Conservation (phyloP, 2,329 filamentous ascomycete species). For the Claviceps capensis region DNA sequence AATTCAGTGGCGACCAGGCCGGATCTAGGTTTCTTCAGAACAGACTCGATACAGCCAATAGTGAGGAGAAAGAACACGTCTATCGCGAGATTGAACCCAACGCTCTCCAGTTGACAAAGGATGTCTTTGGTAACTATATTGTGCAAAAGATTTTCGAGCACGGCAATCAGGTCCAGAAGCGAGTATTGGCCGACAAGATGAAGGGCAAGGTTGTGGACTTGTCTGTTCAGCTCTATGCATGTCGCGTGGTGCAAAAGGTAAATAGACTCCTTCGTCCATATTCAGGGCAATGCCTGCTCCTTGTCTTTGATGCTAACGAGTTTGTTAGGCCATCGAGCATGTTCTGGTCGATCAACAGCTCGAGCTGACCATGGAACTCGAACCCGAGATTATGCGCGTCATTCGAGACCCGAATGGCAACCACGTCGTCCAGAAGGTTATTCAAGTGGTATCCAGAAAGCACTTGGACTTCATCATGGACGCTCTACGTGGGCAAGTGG, state of each 20-base stretch:
- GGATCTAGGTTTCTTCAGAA: conserved; percentile 92
- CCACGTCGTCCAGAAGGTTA: conserved; percentile 90
- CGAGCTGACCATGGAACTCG: conserved; percentile 68
- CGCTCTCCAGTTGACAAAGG: conserved; percentile 78
- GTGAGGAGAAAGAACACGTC: conserved; percentile 84
- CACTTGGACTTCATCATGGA: conserved; percentile 79
- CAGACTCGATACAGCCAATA: conserved; percentile 84
- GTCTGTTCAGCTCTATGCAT: conserved; percentile 83
- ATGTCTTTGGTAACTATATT: conserved; percentile 96
- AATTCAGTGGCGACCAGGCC: conserved; percentile 92
- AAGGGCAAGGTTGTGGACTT: conserved; percentile 68
- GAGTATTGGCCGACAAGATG: conserved; percentile 73
- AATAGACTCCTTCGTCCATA: neutral
- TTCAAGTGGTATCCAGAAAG: conserved; percentile 63
- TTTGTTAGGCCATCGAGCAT: conserved; percentile 65
- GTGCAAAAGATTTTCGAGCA: conserved; percentile 97
- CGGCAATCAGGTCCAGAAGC: conserved; percentile 88
- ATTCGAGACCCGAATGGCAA: conserved; percentile 87
- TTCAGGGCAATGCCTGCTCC: neutral
- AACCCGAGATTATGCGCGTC: conserved; percentile 60
- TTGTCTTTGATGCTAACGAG: neutral
- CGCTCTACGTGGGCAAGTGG: conserved; percentile 63
- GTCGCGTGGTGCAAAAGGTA: conserved; percentile 90
- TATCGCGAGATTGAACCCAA: conserved; percentile 82
- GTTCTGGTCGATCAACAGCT: conserved; percentile 87